phyloP scores from a whole-genome alignment of 1,284 basidiomycete species.

The Pseudozyma thailandica region DNA sequence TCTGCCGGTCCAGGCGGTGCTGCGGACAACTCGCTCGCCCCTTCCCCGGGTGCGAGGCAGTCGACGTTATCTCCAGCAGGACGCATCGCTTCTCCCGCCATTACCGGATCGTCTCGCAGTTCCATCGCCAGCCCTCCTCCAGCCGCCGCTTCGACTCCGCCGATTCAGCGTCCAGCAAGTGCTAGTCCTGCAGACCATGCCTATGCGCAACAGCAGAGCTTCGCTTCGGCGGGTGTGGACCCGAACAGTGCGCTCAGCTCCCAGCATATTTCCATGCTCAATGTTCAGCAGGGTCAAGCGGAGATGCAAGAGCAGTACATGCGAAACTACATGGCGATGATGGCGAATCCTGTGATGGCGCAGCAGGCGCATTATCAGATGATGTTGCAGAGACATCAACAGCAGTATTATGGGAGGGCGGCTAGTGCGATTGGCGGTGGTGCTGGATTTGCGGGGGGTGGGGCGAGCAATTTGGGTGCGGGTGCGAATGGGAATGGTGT shows the following conservation, averaged over 20 bases:
- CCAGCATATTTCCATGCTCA: conserved; percentile 38
- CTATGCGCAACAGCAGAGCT: background rate
- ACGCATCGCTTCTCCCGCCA: conserved; percentile 26
- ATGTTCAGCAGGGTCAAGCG: conserved; percentile 33
- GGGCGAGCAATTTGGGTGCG: conserved; percentile 11
- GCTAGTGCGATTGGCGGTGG: conserved; percentile 35
- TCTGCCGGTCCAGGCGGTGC: conserved; percentile 2
- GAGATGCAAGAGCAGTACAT: conserved; percentile 51
- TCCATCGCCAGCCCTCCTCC: conserved; percentile 28
- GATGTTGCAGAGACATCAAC: conserved; percentile 46
- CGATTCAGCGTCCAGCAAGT: conserved; percentile 25
- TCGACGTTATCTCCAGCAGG: conserved; percentile 11
- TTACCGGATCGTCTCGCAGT: conserved; percentile 30
- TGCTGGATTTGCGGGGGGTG: no score
- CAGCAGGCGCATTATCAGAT: conserved; percentile 48
- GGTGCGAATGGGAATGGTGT: conserved; percentile 29
- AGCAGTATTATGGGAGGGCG: conserved; percentile 40
- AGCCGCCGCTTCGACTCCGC: conserved; percentile 7
- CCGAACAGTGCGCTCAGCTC: conserved; percentile 13
- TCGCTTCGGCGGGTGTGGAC: background rate
- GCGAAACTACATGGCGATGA: conserved; percentile 54
- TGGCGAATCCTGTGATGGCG: conserved; percentile 43
- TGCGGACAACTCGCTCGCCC: conserved; percentile 1
- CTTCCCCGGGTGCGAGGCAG: conserved; percentile 1
- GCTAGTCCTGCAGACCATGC: background rate